phyloP scores from a whole-genome alignment of 345 rosid species.

The Luvunga scandens region DNA sequence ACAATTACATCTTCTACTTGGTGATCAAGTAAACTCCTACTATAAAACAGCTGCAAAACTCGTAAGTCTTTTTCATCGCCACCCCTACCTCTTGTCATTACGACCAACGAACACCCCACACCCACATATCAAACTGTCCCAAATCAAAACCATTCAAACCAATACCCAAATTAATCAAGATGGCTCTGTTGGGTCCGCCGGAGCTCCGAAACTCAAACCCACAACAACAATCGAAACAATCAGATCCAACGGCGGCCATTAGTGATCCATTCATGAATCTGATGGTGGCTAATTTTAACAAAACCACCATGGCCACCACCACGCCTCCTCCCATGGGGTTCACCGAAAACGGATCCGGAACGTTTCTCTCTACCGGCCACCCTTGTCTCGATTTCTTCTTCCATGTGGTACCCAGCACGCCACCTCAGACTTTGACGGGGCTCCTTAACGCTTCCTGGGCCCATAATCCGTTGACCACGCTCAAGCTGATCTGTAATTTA shows the following conservation, averaged over 20 bases:
- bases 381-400: constrained; percentile 1
- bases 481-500: constrained; percentile 60
- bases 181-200: constrained; percentile 52
- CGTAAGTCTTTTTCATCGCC: no score
- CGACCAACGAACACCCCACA: no score
- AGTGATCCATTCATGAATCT: neutral
- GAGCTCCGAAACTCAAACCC: constrained; percentile 28
- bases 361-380: neutral
- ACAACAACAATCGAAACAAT: neutral
- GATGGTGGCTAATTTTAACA: neutral
- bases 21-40: no score
- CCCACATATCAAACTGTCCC: no score
- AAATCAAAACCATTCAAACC: neutral
- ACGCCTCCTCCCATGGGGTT: neutral
- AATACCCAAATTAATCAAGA: neutral
- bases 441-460: constrained; percentile 42
- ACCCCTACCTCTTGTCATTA: no score
- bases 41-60: no score
- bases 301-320: neutral
- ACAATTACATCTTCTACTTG: no score
- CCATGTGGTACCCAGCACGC: constrained; percentile 20
- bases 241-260: neutral
- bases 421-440: constrained; percentile 22
- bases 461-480: constrained; percentile 47
- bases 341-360: neutral